Evolutionary conservation across 202 grass and related monocot species (phyloP).

Genomic region (Cymbopogon flexuosus): DNA sequence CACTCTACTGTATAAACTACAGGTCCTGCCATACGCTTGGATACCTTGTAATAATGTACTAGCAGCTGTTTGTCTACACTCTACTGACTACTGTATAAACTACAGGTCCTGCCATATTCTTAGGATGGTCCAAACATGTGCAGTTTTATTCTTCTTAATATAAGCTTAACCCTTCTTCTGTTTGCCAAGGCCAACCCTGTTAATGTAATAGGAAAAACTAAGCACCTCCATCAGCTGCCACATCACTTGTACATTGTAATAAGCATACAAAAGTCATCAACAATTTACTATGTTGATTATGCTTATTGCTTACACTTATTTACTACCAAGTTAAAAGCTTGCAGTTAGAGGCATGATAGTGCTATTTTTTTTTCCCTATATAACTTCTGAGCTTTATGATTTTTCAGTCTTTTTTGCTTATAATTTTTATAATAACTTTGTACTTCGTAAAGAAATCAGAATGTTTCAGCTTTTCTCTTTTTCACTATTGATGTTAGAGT

Average conservation of each 20-base stretch:
- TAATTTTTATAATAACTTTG: background rate
- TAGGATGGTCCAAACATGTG: background rate
- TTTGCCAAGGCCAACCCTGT: background rate
- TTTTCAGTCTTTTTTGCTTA: background rate
- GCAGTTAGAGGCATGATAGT: background rate
- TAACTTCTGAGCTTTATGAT: background rate
- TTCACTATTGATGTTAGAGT: background rate
- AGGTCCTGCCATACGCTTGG: background rate
- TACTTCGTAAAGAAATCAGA: background rate
- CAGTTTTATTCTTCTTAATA: background rate
- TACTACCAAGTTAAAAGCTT: background rate
- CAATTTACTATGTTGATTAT: background rate
- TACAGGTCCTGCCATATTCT: constrained; percentile 11
- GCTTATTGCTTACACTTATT: background rate
- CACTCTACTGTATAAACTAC: constrained; percentile 18
- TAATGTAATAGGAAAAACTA: background rate
- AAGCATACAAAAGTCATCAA: background rate
- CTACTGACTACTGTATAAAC: constrained; percentile 18
- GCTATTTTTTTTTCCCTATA: background rate
- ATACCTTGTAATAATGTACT: background rate
- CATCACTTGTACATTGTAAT: background rate
- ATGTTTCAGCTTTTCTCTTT: background rate
- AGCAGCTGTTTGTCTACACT: constrained; percentile 18
- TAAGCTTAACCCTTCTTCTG: background rate
- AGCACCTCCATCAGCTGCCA: background rate